These are phyloP conservation scores for Quercus variabilis DNA, from an alignment of 306 rosid species.

Conservation along the genomic window DNA sequence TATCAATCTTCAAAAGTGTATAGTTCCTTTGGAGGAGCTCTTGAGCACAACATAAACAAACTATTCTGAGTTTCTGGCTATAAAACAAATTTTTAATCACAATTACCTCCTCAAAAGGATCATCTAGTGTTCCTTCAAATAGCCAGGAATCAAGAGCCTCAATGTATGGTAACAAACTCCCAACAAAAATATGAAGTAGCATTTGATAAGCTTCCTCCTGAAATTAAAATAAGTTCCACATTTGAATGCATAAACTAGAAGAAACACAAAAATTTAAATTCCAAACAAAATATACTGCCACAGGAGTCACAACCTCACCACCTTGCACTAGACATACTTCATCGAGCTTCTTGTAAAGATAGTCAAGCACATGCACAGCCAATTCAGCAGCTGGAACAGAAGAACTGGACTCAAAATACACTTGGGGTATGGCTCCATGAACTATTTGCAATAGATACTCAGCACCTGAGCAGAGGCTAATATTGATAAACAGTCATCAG, in stretches of 20 bases:
- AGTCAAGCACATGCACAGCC: slow-evolving; percentile 75
- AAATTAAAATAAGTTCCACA: slow-evolving; percentile 24
- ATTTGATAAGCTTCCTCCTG: slow-evolving; percentile 90
- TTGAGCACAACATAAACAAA: slow-evolving; percentile 4
- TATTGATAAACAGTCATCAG: slow-evolving; percentile 52
- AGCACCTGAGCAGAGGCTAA: slow-evolving; percentile 91
- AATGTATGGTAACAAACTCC: slow-evolving; percentile 81
- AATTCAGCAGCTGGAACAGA: slow-evolving; percentile 74
- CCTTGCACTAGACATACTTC: slow-evolving; percentile 86
- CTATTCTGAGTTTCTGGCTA: slow-evolving; percentile 5
- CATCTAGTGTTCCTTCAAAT: slow-evolving; percentile 93
- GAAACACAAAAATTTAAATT: slow-evolving; percentile 1
- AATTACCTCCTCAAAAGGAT: slow-evolving; percentile 92
- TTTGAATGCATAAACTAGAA: slow-evolving; percentile 26
- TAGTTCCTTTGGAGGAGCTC: background rate
- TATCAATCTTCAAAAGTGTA: background rate
- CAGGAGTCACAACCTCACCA: slow-evolving; percentile 78
- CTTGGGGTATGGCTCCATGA: slow-evolving; percentile 64
- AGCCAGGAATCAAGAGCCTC: slow-evolving; percentile 99
- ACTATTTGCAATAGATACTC: slow-evolving; percentile 67
- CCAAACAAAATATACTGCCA: slow-evolving; percentile 18
- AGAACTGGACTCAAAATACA: slow-evolving; percentile 50
- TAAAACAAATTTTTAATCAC: slow-evolving; percentile 17
- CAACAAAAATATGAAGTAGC: slow-evolving; percentile 78
- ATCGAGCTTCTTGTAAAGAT: slow-evolving; percentile 77